phyloP scores from a whole-genome alignment of 768 basidiomycete genomes.

The Sutorius australiensis region DNA sequence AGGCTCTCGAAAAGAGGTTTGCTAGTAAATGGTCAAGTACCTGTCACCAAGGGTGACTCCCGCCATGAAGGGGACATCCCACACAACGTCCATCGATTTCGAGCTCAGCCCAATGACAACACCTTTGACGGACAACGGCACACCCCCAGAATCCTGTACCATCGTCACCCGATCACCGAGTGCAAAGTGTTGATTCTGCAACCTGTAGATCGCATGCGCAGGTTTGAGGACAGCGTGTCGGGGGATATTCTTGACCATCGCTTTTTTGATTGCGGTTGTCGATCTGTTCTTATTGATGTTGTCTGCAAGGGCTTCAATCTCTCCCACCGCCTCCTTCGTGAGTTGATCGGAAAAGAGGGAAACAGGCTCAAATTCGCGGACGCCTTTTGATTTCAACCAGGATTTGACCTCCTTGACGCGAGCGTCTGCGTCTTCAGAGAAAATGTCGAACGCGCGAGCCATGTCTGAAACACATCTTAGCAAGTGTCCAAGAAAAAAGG shows the following conservation, averaged over 20 bases:
- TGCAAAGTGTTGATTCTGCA: constrained; percentile 83
- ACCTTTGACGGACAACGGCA: constrained; percentile 88
- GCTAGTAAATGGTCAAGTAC: constrained; percentile 33
- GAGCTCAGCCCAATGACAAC: constrained; percentile 87
- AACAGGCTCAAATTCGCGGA: constrained; percentile 89
- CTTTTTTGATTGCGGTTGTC: constrained; percentile 72
- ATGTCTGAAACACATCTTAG: constrained; percentile 54
- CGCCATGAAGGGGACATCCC: constrained; percentile 95
- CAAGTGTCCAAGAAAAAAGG: not conserved
- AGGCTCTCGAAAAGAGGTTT: not conserved
- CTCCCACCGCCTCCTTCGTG: constrained; percentile 79
- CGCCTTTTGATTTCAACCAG: constrained; percentile 86
- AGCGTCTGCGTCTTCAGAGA: constrained; percentile 59
- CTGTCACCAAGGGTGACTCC: constrained; percentile 83
- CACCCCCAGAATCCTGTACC: constrained; percentile 92
- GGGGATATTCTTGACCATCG: constrained; percentile 90
- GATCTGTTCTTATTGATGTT: constrained; percentile 58
- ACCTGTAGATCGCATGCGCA: constrained; percentile 78
- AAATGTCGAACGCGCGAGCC: constrained; percentile 56
- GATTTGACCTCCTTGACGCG: constrained; percentile 70
- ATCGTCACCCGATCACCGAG: constrained; percentile 94
- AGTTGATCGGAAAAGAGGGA: constrained; percentile 90
- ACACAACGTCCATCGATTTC: constrained; percentile 89
- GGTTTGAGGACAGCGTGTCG: constrained; percentile 93
- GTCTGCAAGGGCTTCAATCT: constrained; percentile 78